A percentile compares a stretch with the other conserved stretches of the same genome.
Conservation (phyloP, 2,329 filamentous ascomycete species). For the Alternaria longipes region DNA sequence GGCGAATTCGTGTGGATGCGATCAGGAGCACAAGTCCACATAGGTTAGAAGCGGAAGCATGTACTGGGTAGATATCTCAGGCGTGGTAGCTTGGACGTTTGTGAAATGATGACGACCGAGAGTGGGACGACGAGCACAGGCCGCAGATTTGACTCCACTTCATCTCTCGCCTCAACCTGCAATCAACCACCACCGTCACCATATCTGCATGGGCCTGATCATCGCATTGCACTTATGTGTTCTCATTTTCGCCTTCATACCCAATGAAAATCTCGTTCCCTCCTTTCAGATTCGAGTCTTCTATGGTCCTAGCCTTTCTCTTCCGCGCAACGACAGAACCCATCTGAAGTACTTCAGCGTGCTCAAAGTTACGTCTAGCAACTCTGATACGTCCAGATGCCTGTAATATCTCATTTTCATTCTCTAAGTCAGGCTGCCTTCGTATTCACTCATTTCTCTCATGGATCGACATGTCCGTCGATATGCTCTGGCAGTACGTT, state of each 20-base stretch:
- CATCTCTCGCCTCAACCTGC: slow-evolving; percentile 4
- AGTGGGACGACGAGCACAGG: not conserved
- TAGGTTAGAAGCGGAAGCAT: not conserved
- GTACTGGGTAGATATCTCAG: not conserved
- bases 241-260: not conserved
- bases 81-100: not conserved
- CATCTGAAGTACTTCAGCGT: not conserved
- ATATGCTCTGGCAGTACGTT: not conserved
- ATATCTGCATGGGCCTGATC: not conserved
- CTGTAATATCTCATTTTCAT: not conserved
- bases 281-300: not conserved
- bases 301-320: not conserved
- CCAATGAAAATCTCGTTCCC: not conserved
- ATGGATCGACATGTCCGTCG: not conserved
- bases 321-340: not conserved
- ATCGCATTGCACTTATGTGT: not conserved
- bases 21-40: not conserved
- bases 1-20: not conserved
- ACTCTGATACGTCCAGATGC: no score
- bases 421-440: not conserved
- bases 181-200: not conserved
- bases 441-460: not conserved
- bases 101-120: not conserved
- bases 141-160: not conserved
- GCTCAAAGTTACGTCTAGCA: not conserved